phyloP scores from a whole-genome alignment of 352 stramenopile species.

The Thalassiosira hispida region DNA sequence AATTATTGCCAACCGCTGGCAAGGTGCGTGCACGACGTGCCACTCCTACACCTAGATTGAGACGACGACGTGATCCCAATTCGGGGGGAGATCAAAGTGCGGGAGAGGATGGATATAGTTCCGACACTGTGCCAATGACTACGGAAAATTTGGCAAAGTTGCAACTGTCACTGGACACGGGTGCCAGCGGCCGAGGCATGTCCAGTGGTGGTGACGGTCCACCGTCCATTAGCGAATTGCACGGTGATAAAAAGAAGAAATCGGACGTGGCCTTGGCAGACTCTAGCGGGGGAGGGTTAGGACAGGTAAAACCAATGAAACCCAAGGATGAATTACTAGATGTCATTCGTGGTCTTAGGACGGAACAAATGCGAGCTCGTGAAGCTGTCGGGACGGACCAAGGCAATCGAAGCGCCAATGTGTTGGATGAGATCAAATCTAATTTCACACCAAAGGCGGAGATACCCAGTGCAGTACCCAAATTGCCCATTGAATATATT shows the following conservation, averaged over 20 bases:
- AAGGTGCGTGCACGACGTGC: constrained; percentile 73
- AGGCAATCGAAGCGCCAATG: constrained; percentile 24
- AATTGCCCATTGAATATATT: constrained; percentile 83
- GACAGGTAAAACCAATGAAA: constrained; percentile 62
- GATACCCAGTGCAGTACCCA: constrained; percentile 77
- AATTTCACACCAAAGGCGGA: constrained; percentile 83
- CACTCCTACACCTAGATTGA: constrained; percentile 72
- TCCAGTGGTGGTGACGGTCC: background rate
- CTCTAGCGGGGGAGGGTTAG: background rate
- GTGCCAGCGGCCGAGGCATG: background rate
- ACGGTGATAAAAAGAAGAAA: constrained; percentile 39
- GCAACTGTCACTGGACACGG: constrained; percentile 54
- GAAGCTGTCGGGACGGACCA: constrained; percentile 31
- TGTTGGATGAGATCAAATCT: constrained; percentile 75
- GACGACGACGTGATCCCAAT: constrained; percentile 30
- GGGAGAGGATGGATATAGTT: constrained; percentile 72
- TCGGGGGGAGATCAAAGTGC: constrained; percentile 19
- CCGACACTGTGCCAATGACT: constrained; percentile 61
- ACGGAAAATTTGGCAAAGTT: constrained; percentile 66
- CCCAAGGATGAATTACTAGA: constrained; percentile 83
- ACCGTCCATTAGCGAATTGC: constrained; percentile 35
- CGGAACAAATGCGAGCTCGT: constrained; percentile 73
- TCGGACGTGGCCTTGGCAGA: constrained; percentile 6
- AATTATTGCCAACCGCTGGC: constrained; percentile 70
- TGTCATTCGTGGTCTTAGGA: constrained; percentile 78